phyloP scores from a whole-genome alignment of 306 rosid genomes.

The Cicer bijugum region DNA sequence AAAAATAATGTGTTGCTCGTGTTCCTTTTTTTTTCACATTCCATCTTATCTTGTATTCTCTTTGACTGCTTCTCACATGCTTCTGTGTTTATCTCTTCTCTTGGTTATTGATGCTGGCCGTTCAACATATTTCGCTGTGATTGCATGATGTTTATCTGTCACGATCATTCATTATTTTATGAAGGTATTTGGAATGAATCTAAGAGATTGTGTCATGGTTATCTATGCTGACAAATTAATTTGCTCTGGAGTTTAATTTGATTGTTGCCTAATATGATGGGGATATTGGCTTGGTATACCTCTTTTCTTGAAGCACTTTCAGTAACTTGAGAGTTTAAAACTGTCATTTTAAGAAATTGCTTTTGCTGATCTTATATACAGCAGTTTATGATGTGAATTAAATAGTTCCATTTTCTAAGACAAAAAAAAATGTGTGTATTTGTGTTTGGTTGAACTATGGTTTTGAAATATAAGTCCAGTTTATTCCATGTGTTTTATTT shows the following conservation, averaged over 20 bases:
- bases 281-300: conserved; percentile 19
- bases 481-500: conserved; percentile 31
- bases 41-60: conserved; percentile 33
- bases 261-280: conserved; percentile 20
- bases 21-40: conserved; percentile 12
- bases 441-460: conserved; percentile 33
- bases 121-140: conserved; percentile 34
- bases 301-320: conserved; percentile 30
- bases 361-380: conserved; percentile 28
- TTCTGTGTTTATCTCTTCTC: conserved; percentile 2
- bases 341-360: conserved; percentile 6
- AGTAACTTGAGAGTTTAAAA: conserved; percentile 22
- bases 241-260: conserved; percentile 11
- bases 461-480: conserved; percentile 32
- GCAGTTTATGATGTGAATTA: conserved; percentile 18
- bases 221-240: conserved; percentile 16
- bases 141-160: conserved; percentile 23
- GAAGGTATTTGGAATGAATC: conserved; percentile 27
- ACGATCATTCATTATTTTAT: conserved; percentile 16
- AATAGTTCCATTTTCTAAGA: conserved; percentile 25
- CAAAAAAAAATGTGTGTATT: not conserved
- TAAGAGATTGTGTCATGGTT: conserved; percentile 31
- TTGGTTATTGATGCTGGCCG: not conserved
- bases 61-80: conserved; percentile 17
- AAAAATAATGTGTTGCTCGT: not conserved